These are phyloP conservation scores for fission yeast (Schizosaccharomyces pombe) DNA, from an alignment of 805 yeast genomes.

Conservation along the genomic window DNA sequence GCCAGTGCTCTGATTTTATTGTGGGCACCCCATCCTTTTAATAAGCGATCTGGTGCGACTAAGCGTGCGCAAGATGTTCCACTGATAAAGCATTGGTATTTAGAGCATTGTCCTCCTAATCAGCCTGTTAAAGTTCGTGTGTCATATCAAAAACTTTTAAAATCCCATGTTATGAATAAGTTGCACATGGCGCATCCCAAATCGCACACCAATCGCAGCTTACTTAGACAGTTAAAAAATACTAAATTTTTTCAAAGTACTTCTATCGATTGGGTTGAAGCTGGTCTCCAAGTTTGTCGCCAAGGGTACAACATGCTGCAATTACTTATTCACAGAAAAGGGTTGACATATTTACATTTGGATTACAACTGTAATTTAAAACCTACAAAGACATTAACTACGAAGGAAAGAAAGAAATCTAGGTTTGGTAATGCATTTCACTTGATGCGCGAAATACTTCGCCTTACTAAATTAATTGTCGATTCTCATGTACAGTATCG, in stretches of 20 bases:
- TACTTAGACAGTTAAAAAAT: constrained; percentile 40
- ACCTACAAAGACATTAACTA: constrained; percentile 86
- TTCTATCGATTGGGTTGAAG: constrained; percentile 92
- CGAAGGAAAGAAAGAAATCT: constrained; percentile 87
- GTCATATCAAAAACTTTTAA: constrained; percentile 75
- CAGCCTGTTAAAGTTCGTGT: constrained; percentile 58
- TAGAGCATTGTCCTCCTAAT: constrained; percentile 33
- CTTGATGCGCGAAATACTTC: constrained; percentile 65
- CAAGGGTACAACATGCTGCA: constrained; percentile 92
- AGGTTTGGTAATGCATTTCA: constrained; percentile 94
- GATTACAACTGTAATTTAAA: constrained; percentile 90
- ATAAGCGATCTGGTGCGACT: constrained; percentile 44
- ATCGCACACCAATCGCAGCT: constrained; percentile 27
- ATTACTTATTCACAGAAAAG: constrained; percentile 68
- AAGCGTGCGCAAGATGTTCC: constrained; percentile 81
- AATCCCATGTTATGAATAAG: constrained; percentile 47
- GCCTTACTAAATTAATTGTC: constrained; percentile 63
- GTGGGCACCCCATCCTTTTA: constrained; percentile 72
- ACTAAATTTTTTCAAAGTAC: constrained; percentile 86
- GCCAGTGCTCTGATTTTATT: constrained; percentile 37
- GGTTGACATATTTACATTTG: constrained; percentile 72
- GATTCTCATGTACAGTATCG: constrained; percentile 86
- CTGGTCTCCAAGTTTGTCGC: constrained; percentile 75
- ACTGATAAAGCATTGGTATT: constrained; percentile 58
- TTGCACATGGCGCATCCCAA: constrained; percentile 28